Base-by-base conservation (phyloP, 352 stramenopile species). In the Aphanomyces stellatus region DNA sequence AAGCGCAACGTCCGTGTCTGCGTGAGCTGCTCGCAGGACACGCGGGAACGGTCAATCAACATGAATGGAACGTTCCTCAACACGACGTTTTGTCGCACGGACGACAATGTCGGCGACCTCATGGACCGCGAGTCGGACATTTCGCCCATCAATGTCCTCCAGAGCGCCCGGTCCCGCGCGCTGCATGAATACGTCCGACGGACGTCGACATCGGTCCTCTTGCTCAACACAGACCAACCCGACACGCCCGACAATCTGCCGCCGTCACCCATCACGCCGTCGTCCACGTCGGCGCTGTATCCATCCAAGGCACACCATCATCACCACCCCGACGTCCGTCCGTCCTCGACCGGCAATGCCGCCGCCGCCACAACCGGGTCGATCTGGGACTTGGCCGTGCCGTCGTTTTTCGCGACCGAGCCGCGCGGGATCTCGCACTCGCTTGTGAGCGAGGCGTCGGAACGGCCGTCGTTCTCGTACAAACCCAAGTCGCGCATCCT, bases 1-100 rank as follows among this genome's bases (percentile, higher is more conserved):
- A 87, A 73, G 76, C 87, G 76, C 57, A 10, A 76, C 87, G 57
- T 95, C 13, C 84, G 86, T 28, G 89, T 95, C 33, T 95, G 86
- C 62, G 85, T 93, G 77, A 83, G 86, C 64, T 95, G 86, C 71
- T 95, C 88, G 69, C 79, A 91, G 51, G 34, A 67, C 28, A 67
- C 60, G 34, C 43, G 60, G 4, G 60, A 57, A 17, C 60, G 60
- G 5, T 67, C 76, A 43, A 86, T 95, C 64, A 89, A 37, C 30
- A 4, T 37, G 7, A 33, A 57, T n/a, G 8, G 17, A 30, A 17
- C 25, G 7, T 37, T 57, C 15, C 49, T 57, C 49, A 57, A 57
- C 30, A 35, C 49, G n/a, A 15, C 30, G 28, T 15, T 53, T 19
- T 24, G 6, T 0, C 49, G 27, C 33, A 57, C 49, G 22, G 10